Conservation (phyloP, 2,329 filamentous ascomycete species). For the Nemania sp. region DNA sequence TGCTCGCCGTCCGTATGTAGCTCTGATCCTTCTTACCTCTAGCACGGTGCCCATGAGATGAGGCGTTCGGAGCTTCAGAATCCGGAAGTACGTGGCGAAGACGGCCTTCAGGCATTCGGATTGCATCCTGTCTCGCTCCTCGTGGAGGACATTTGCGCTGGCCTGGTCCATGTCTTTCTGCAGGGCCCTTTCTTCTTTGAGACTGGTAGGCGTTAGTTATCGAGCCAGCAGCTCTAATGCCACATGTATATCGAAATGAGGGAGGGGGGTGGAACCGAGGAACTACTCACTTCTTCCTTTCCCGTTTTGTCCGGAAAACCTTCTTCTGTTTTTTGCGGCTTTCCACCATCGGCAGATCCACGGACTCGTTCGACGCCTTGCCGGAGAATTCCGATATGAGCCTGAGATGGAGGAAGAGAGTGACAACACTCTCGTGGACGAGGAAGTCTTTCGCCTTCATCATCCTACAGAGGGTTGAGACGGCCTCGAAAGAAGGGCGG, state of each 20-base stretch:
- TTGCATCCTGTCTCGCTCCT: constrained; percentile 92
- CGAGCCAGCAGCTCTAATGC: too few relatives aligned
- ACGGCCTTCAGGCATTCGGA: constrained; percentile 95
- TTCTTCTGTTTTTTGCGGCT: constrained; percentile 73
- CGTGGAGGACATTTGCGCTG: constrained; percentile 86
- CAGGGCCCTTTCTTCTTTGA: constrained; percentile 83
- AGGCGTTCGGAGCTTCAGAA: constrained; percentile 80
- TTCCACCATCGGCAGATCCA: constrained; percentile 63
- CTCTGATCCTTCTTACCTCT: constrained; percentile 14
- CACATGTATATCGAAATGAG: neutral
- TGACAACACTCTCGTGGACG: constrained; percentile 83
- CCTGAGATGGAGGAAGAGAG: constrained; percentile 88
- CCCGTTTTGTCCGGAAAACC: constrained; percentile 86
- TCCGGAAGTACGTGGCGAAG: constrained; percentile 93
- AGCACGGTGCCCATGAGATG: constrained; percentile 90
- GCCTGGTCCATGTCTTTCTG: constrained; percentile 94
- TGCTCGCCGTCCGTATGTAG: neutral
- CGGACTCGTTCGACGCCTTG: constrained; percentile 77
- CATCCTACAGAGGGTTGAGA: constrained; percentile 87
- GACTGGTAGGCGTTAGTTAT: constrained; percentile 40
- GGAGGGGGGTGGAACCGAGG: neutral
- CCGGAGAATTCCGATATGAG: constrained; percentile 85
- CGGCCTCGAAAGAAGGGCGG: constrained; percentile 82
- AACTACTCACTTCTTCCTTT: constrained; percentile 63
- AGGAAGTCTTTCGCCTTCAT: constrained; percentile 86